These are phyloP conservation scores for Hanseniaspora taiwanica DNA, from an alignment of 805 yeast species.

Conservation along the genomic window DNA sequence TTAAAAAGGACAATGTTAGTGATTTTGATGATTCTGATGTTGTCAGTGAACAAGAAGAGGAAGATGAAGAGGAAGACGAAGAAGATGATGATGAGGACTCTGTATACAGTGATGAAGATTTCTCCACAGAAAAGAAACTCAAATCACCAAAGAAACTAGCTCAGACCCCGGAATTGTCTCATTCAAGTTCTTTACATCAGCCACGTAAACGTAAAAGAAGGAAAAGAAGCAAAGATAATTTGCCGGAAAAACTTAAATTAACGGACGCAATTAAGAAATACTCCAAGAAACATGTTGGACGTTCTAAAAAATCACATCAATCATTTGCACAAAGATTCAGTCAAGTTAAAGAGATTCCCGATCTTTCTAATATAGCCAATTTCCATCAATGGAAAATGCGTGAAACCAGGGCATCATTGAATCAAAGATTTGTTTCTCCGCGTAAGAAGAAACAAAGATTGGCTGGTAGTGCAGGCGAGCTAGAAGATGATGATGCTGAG, in stretches of 20 bases:
- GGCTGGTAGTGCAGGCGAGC: no score
- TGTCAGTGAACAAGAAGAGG: constrained; percentile 11
- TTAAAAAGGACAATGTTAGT: not conserved
- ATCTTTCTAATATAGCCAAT: constrained; percentile 17
- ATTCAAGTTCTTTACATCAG: no score
- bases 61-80: constrained; percentile 12
- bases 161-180: no score
- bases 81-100: constrained; percentile 15
- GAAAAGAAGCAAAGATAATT: not conserved
- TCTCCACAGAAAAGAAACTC: not conserved
- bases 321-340: constrained; percentile 17
- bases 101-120: constrained; percentile 7
- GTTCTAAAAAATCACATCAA: constrained; percentile 20
- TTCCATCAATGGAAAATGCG: constrained; percentile 11
- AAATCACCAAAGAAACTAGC: not conserved
- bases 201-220: not conserved
- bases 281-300: constrained; percentile 20
- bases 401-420: not conserved
- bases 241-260: constrained; percentile 8
- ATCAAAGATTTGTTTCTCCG: constrained; percentile 20
- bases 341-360: constrained; percentile 19
- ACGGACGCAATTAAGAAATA: constrained; percentile 17
- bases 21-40: not conserved
- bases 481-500: constrained; percentile 11
- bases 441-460: constrained; percentile 28